Base-by-base conservation (phyloP, 345 rosid genomes). In the Lumnitzera littorea region DNA sequence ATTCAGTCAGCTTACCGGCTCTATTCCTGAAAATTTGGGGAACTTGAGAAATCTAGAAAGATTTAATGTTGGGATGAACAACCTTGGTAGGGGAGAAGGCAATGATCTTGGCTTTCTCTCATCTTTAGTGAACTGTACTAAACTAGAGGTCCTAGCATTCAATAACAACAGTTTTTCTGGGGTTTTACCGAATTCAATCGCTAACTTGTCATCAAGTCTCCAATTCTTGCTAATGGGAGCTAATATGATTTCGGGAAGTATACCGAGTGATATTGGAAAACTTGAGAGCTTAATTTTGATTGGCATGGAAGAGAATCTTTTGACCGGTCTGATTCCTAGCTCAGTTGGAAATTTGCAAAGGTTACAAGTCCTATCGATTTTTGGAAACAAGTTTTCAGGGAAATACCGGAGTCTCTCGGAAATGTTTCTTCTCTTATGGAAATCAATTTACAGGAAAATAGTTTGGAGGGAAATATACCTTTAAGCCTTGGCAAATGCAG, bases 401-500 rank as follows among this genome's bases (percentile, higher is more conserved):
- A 71, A 24, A 76, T 78, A 47, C 83, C 86, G 17, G 58, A 64
- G 47, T 60, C 66, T 67, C 20, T 81, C 0, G 75, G 67, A 13
- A 53, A 43, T 62, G 61, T 76, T 51, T 62, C 77, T 64, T 70
- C 36, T 13, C 17, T 78, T 62, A 68, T 70, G 3, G 70, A 62
- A 51, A 67, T 73, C 15, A 25, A 47, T 6, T 59, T 73, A 17
- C 1, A 9, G 4, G 52, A 43, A 13, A 81, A 81, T 51, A 68
- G 53, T 36, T 48, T 76, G 43, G 23, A 67, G 0, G 86, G 83
- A 25, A 71, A 62, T 20, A 76, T 78, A 47, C 84, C 86, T 29
- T 63, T 65, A 48, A 62, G 65, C 69, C 20, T 81, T 0, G 75
- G 67, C 11, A 50, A 46, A 57, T 74, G 78, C 53, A 61, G 20